Base-by-base conservation (phyloP, 768 basidiomycete genomes). In the Punctularia strigosozonata region DNA sequence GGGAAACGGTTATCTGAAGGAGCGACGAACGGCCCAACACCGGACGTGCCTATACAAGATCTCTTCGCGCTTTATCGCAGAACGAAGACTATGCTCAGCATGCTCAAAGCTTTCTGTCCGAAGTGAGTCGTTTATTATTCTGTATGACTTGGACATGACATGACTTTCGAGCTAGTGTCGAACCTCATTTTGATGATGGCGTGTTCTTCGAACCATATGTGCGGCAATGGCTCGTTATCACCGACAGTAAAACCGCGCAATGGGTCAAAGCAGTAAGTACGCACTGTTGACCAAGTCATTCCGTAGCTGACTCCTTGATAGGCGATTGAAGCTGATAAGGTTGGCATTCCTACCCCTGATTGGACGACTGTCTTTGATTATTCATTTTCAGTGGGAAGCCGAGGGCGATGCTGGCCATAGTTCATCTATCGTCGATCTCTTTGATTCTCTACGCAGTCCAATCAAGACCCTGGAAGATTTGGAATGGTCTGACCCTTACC, bases 351-450 rank as follows among this genome's bases (percentile, higher is more conserved):
- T 8, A 28, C 15, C 8, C 26, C 15, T 8, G 10, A 28, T 28
- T 15, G 8, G 10, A 28, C 28, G 28, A 30, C 28, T 30, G 10
- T 30, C 10, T 15, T 30, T 15, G 10, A 30, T 30, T 6, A 5
- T 25, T 31, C 20, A n/a, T 25, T 21, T 15, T 20, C 45, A 84
- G 80, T 88, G 87, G 47, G 70, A 90, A 65, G 69, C 87, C 40
- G 73, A 90, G 61, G 71, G 84, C 43, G 43, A 66, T 8, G 77
- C 86, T 57, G 85, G 85, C 0, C 87, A 92, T 51, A 94, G 89
- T 49, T 91, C 92, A n/a, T 98, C 94, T 0, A 92, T 99, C 39
- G 80, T 91, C 18, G 95, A 99, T 58, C 68, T 99, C 1, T 97
- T 98, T 51, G 90, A 90, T 45, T 95, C 91, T 3, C 68, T 98